Evolutionary conservation across 2,329 filamentous ascomycete species (phyloP).

Genomic region (Paracorniculantispora psalliotae): DNA sequence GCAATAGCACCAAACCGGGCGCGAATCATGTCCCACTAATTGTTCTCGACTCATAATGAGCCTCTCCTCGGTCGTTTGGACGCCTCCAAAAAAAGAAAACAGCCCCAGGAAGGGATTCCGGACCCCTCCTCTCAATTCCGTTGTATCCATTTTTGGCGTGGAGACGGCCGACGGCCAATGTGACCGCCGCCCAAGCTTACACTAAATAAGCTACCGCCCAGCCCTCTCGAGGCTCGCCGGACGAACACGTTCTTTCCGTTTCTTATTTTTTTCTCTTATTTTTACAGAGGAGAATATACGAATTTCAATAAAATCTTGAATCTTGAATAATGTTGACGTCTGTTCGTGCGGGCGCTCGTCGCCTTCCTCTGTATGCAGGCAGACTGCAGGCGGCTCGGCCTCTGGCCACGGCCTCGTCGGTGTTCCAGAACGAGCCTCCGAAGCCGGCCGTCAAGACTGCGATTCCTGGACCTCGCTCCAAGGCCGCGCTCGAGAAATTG

Average conservation of each 20-base stretch:
- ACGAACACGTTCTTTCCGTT: background rate
- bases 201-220: background rate
- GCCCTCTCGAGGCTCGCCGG: background rate
- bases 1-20: background rate
- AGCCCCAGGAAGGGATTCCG: background rate
- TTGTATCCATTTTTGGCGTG: slow-evolving; percentile 2
- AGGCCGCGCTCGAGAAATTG: slow-evolving; percentile 64
- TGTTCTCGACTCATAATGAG: slow-evolving; percentile 7
- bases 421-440: slow-evolving; percentile 46
- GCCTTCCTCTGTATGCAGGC: background rate
- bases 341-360: slow-evolving; percentile 7
- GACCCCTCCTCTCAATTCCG: slow-evolving; percentile 1
- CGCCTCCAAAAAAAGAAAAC: background rate
- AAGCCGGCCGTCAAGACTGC: slow-evolving; percentile 49
- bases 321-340: slow-evolving; percentile 1
- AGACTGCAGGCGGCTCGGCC: background rate
- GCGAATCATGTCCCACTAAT: background rate
- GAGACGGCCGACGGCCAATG: slow-evolving; percentile 7
- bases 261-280: background rate
- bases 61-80: background rate
- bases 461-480: slow-evolving; percentile 73
- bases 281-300: background rate
- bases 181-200: background rate
- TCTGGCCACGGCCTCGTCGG: slow-evolving; percentile 26
- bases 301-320: background rate